Conservation (phyloP, 1,284 basidiomycete genomes). For the Tylopilus sp. region DNA sequence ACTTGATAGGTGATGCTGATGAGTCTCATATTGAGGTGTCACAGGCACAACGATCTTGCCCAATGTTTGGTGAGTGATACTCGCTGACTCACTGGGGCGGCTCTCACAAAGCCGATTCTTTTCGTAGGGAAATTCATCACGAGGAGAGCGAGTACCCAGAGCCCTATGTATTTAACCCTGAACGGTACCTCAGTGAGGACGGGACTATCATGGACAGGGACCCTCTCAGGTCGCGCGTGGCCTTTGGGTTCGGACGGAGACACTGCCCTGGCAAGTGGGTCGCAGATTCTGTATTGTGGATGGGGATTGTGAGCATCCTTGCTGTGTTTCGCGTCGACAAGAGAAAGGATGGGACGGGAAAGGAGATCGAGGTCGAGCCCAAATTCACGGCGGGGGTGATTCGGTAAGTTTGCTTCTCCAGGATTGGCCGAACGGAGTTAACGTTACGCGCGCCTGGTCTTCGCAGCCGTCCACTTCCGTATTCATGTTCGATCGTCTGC, state of each 20-base stretch:
- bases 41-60: constrained; percentile 30
- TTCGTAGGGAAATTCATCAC: constrained; percentile 29
- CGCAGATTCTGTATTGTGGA: constrained; percentile 35
- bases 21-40: not conserved
- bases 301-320: constrained; percentile 32
- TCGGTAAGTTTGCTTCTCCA: constrained; percentile 24
- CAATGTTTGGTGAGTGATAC: constrained; percentile 31
- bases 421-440: constrained; percentile 12
- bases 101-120: not conserved
- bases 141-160: constrained; percentile 31
- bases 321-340: constrained; percentile 28
- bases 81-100: not conserved
- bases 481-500: constrained; percentile 30
- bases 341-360: constrained; percentile 26
- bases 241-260: constrained; percentile 34
- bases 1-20: not conserved
- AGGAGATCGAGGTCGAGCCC: constrained; percentile 27
- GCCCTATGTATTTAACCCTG: constrained; percentile 26
- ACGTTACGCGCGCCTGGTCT: constrained; percentile 13
- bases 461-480: constrained; percentile 31
- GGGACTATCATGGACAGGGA: constrained; percentile 25
- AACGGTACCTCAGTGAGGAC: constrained; percentile 26
- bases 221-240: constrained; percentile 27
- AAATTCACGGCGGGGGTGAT: constrained; percentile 33
- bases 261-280: constrained; percentile 36